A percentile compares a stretch with the other conserved stretches of the same genome.
These are phyloP conservation scores for Zymoseptoria brevis DNA, from an alignment of 2,329 filamentous ascomycete genomes.

Conservation along the genomic window DNA sequence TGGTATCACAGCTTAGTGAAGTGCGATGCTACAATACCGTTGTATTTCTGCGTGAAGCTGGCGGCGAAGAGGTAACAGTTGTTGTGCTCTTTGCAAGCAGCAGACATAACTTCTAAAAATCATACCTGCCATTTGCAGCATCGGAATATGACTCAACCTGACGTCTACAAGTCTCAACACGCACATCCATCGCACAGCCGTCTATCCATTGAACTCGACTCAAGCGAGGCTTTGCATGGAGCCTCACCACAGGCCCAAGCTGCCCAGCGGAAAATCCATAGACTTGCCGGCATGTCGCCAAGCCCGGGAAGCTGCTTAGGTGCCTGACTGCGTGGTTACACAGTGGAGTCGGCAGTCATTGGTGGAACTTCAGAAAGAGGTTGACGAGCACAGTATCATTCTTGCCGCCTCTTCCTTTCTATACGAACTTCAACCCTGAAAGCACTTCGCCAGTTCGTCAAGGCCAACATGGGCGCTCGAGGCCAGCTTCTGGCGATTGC, in stretches of 20 bases:
- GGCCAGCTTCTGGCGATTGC: constrained; percentile 25
- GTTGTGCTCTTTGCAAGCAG: too few relatives aligned
- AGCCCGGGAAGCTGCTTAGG: background rate
- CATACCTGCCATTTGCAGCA: too few relatives aligned
- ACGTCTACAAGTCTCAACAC: too few relatives aligned
- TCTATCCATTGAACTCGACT: too few relatives aligned
- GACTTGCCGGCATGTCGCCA: background rate
- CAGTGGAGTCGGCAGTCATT: background rate
- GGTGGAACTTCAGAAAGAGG: too few relatives aligned
- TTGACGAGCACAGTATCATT: too few relatives aligned
- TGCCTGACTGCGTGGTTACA: background rate
- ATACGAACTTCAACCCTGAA: background rate
- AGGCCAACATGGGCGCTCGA: constrained; percentile 20
- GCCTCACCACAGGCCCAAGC: too few relatives aligned
- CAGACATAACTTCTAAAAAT: too few relatives aligned
- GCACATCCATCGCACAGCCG: too few relatives aligned
- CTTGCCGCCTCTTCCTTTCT: background rate
- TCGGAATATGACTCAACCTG: too few relatives aligned
- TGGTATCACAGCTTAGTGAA: constrained; percentile 17
- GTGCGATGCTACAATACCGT: constrained; percentile 37
- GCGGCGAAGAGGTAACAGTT: constrained; percentile 10
- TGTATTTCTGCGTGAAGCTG: constrained; percentile 58
- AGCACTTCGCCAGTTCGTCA: background rate
- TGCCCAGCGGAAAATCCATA: too few relatives aligned
- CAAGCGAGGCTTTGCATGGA: too few relatives aligned